A percentile compares a stretch with the other conserved stretches of the same genome.
phyloP scores from a whole-genome alignment of 495 filamentous ascomycete species.

The Penicillium salamii region DNA sequence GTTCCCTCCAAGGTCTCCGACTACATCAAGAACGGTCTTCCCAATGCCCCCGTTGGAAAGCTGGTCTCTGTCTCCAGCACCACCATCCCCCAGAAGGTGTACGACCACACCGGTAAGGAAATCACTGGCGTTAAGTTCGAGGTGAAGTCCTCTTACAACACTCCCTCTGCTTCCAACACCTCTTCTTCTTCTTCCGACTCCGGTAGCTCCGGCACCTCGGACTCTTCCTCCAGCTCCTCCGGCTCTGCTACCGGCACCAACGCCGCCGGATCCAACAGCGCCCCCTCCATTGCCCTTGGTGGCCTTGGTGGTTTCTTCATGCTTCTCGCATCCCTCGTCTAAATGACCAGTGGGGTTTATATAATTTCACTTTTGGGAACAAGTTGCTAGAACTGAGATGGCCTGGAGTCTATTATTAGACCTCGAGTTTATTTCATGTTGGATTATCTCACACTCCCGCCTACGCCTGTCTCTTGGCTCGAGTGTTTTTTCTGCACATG shows the following conservation, averaged over 20 bases:
- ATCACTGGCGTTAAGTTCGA: constrained; percentile 54
- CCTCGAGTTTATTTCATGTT: constrained; percentile 1
- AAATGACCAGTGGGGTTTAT: constrained; percentile 1
- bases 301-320: constrained; percentile 27
- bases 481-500: constrained; percentile 18
- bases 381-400: neutral
- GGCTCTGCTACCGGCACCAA: constrained; percentile 27
- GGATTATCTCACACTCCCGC: neutral
- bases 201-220: constrained; percentile 32
- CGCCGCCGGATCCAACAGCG: constrained; percentile 17
- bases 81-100: constrained; percentile 50
- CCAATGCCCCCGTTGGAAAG: constrained; percentile 52
- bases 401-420: neutral
- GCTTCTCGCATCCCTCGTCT: constrained; percentile 26
- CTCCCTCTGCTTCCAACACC: constrained; percentile 23
- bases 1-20: constrained; percentile 48
- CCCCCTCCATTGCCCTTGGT: constrained; percentile 16
- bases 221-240: constrained; percentile 33
- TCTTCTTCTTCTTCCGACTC: constrained; percentile 20
- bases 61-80: constrained; percentile 56
- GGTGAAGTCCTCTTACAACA: constrained; percentile 44
- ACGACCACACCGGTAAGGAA: constrained; percentile 50
- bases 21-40: constrained; percentile 52
- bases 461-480: constrained; percentile 9
- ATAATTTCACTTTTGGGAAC: neutral